Base-by-base conservation (phyloP, 805 yeast genomes). In the Yamadazyma phyllophila region DNA sequence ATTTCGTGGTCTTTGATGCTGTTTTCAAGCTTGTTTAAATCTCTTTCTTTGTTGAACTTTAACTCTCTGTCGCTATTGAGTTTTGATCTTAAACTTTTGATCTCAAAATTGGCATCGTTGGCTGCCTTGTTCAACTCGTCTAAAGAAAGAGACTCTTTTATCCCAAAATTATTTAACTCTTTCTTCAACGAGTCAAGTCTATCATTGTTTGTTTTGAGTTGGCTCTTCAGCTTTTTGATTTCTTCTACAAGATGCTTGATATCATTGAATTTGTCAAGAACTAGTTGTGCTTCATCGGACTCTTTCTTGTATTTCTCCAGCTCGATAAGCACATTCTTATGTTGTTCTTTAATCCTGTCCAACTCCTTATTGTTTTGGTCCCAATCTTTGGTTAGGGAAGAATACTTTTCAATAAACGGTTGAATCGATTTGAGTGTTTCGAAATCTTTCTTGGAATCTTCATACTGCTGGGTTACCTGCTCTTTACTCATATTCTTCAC, bases 1-100 rank as follows among this genome's bases (percentile, higher is more conserved):
- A 84, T 59, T 53, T 71, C 69, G 43, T 74, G 71, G 52, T 82
- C 87, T 47, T 81, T 80, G 11, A 82, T 61, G 30, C 62, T 61
- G 29, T 66, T 72, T 47, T 83, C 85, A 16, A 81, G 51, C 11
- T 68, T 61, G 7, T 69, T 65, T 15, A 76, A 45, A 31, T 76
- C 79, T 36, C 69, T 69, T 20, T 76, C 73, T 7, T 62, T 59
- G 4, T 56, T 45, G 41, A 80, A 85, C 51, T 74, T 74, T 7
- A 69, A 67, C 16, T 76, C 78, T 2, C 51, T 52, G 33, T 56
- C 56, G 6, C 61, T 66, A 27, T 55, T 52, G 4, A 68, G 54
- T 5, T 46, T 46, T 11, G 52, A 53, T 40, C 90, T 65, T 7
- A 69, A 46, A 0, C 47, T 50, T 53, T 73, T 81, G 30, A 78